Base-by-base conservation (phyloP, 352 stramenopile genomes). In the Globisporangium polare region DNA sequence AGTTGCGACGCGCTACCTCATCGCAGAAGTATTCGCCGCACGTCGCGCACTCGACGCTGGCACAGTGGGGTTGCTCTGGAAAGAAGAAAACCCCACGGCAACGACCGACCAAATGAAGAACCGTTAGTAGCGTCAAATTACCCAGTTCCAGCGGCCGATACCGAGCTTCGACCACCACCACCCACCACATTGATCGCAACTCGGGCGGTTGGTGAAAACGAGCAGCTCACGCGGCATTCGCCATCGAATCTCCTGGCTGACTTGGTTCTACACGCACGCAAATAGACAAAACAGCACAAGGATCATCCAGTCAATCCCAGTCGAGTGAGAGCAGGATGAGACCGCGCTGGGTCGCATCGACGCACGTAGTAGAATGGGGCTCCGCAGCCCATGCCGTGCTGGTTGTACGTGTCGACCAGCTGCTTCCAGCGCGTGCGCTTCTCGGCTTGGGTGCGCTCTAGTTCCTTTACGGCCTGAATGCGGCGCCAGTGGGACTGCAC, bases 1-100 rank as follows among this genome's bases (percentile, higher is more conserved):
- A 22, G 41, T 5, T 46, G 18, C 18, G 41, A 46, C 17, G 27
- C 13, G 8, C 26, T 51, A 89, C 79, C 57, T 80, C 60, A 45
- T 80, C 69, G 50, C 93, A 98, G 63, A 96, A 98, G 71, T 88
- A 97, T 66, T 98, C 93, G 43, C 75, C 69, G 64, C 92, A 98
- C 2, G 83, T 88, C 13, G 72, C 73, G 65, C 95, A 98, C 64
- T 98, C 93, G 35, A 96, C 69, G 53, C 74, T 75, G 12, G 80
- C 85, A 54, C 70, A 79, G 9, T 68, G 58, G 0, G 67, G 65
- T 3, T 63, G 70, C 47, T 89, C 83, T 92, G 60, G 18, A 13
- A 39, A 7, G 10, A 9, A 33, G 29, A 4, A 39, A 39, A 39
- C 15, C n/a, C n/a, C 8, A 39, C 33, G 33, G 15, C 33, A 39